phyloP scores from a whole-genome alignment of 2,329 filamentous ascomycete species.

The Alternaria sp. region DNA sequence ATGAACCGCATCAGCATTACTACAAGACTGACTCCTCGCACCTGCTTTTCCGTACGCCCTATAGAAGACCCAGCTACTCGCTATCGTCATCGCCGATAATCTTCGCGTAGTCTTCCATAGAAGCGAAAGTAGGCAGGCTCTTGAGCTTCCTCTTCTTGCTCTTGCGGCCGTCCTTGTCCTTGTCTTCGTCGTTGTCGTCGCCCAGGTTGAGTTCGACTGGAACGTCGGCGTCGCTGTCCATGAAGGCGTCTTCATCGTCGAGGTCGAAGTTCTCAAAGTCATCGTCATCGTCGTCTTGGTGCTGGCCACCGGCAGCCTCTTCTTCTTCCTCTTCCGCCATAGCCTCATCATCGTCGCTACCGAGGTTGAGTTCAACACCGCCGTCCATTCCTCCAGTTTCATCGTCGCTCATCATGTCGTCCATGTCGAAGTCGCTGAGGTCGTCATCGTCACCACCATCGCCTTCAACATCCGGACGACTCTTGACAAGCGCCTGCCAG shows the following conservation, averaged over 20 bases:
- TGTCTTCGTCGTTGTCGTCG: slow-evolving; percentile 47
- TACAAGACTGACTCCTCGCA: background rate
- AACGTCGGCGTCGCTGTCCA: slow-evolving; percentile 62
- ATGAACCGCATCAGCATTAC: background rate
- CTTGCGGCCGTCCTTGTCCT: slow-evolving; percentile 54
- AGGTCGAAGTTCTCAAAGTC: slow-evolving; percentile 52
- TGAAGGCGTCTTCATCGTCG: slow-evolving; percentile 62
- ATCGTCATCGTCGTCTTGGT: slow-evolving; percentile 39
- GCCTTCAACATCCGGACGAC: slow-evolving; percentile 77
- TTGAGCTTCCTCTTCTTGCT: slow-evolving; percentile 84
- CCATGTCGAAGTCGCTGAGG: slow-evolving; percentile 61
- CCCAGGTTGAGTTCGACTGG: slow-evolving; percentile 56
- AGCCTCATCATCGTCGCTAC: slow-evolving; percentile 57
- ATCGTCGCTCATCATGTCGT: slow-evolving; percentile 54
- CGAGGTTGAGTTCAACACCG: slow-evolving; percentile 53
- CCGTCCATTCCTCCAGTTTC: slow-evolving; percentile 52
- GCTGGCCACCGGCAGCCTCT: slow-evolving; percentile 52
- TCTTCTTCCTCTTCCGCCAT: slow-evolving; percentile 54
- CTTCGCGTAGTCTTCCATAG: slow-evolving; percentile 89
- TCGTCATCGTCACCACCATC: slow-evolving; percentile 65
- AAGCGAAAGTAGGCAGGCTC: slow-evolving; percentile 89
- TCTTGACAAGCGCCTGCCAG: slow-evolving; percentile 88
- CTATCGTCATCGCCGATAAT: slow-evolving; percentile 72
- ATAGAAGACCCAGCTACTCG: slow-evolving; percentile 22
- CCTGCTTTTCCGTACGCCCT: background rate